A percentile compares a stretch with the other conserved stretches of the same genome.
Conservation (phyloP, 768 basidiomycete genomes). For the Suillus paluster region DNA sequence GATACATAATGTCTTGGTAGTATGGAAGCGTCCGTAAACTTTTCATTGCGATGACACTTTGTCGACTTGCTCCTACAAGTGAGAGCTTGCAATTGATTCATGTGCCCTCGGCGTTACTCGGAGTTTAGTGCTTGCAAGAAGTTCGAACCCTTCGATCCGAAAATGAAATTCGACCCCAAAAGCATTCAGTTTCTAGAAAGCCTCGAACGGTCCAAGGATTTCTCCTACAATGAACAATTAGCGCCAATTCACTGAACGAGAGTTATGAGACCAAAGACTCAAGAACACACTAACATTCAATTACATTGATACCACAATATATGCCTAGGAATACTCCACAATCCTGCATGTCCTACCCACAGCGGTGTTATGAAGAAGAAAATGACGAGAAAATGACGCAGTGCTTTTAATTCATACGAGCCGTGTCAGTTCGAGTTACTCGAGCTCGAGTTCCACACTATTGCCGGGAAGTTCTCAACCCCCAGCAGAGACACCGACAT, state of each 20-base stretch:
- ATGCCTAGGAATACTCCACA: too few relatives aligned
- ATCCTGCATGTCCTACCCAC: too few relatives aligned
- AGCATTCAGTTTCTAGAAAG: too few relatives aligned
- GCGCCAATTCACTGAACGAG: too few relatives aligned
- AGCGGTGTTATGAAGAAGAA: neutral
- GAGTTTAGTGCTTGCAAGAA: neutral
- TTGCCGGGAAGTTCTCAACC: constrained; percentile 19
- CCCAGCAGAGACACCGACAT: constrained; percentile 21
- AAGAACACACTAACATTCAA: too few relatives aligned
- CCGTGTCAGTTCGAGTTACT: neutral
- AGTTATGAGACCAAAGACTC: too few relatives aligned
- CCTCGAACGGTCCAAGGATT: too few relatives aligned
- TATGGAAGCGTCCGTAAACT: neutral
- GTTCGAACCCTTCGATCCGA: too few relatives aligned
- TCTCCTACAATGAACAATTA: too few relatives aligned
- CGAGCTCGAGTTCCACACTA: constrained; percentile 6
- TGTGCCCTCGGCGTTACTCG: neutral
- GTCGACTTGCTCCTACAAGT: neutral
- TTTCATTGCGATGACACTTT: neutral
- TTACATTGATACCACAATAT: too few relatives aligned
- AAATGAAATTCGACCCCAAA: neutral
- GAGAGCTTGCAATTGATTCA: neutral
- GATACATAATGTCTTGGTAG: neutral
- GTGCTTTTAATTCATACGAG: neutral
- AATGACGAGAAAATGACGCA: neutral